Base-by-base conservation (phyloP, 257 asterid genomes). In the Penstemon newberryi region DNA sequence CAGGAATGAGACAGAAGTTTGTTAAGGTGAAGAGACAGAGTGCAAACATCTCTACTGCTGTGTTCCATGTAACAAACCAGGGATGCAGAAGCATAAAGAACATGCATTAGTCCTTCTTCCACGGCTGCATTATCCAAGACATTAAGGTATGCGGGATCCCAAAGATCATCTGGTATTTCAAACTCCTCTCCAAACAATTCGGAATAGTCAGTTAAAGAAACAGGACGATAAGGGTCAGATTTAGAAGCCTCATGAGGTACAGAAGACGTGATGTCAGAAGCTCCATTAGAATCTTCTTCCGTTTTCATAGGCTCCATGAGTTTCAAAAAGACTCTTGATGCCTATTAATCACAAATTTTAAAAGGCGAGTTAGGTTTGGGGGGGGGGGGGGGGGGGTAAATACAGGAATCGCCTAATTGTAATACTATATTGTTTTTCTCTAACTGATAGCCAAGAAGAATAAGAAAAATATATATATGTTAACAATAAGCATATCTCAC, bases 81-180 rank as follows among this genome's bases (percentile, higher is more conserved):
- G 75, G 97, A 87, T 56, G 96, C 89, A 83, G 87, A 91, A 73
- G 95, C 99, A 78, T 87, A 94, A 59, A 94, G 91, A 73, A 94
- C 83, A 82, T 94, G 99, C 78, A 94, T 69, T 59, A 94, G 75
- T 69, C 97, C 99, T 84, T 94, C 99, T 86, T 94, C 99, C 42
- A 85, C 88, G 25, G 83, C 76, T 49, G 83, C 87, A 82, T 84
- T 70, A 80, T 94, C 99, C 75, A 94, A 81, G 70, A 94, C 66
- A 71, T 82, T 84, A 52, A 89, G 75, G 79, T 80, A 83, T 49
- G 78, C 60, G 19, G 81, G 71, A 81, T 94, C 95, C 83, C 85
- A 82, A 71, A 62, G 66, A 83, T 83, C 87, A 78, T 85, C 86
- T 39, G 86, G 79, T 55, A 80, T 70, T 50, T 74, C 79, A 74